Conservation (phyloP, 148 eudicot genomes). For the Amaranthus hypochondriacus region DNA sequence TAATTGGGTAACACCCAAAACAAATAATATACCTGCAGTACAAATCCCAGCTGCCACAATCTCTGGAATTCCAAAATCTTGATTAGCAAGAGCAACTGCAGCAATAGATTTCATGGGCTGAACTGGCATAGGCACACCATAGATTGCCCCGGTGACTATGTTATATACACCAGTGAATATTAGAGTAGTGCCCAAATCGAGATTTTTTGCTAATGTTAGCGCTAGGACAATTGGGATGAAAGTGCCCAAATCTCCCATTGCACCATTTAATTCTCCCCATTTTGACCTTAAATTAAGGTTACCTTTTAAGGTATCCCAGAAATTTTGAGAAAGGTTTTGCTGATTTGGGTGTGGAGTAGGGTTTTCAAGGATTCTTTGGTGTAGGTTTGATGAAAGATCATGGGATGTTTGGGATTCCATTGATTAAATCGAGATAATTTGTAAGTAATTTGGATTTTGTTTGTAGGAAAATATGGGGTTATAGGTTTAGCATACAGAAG, state of each 20-base stretch:
- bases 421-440: no score
- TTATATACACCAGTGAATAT: constrained; percentile 81
- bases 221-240: constrained; percentile 80
- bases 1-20: constrained; percentile 68
- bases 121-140: constrained; percentile 91
- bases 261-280: constrained; percentile 81
- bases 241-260: constrained; percentile 94
- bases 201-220: constrained; percentile 60
- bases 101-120: constrained; percentile 97
- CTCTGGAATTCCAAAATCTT: constrained; percentile 63
- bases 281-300: constrained; percentile 57
- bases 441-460: neutral
- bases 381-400: constrained; percentile 14
- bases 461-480: neutral
- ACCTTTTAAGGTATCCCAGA: constrained; percentile 28
- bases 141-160: constrained; percentile 61
- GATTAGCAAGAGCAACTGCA: constrained; percentile 66
- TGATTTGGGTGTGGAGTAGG: constrained; percentile 15
- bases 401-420: constrained; percentile 26
- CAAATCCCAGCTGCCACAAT: constrained; percentile 81
- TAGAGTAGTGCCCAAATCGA: constrained; percentile 78
- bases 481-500: no score
- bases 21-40: constrained; percentile 50
- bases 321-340: constrained; percentile 12
- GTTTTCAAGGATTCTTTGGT: constrained; percentile 21